phyloP scores from a whole-genome alignment of 345 rosid species.

The Hibiscus mutabilis region DNA sequence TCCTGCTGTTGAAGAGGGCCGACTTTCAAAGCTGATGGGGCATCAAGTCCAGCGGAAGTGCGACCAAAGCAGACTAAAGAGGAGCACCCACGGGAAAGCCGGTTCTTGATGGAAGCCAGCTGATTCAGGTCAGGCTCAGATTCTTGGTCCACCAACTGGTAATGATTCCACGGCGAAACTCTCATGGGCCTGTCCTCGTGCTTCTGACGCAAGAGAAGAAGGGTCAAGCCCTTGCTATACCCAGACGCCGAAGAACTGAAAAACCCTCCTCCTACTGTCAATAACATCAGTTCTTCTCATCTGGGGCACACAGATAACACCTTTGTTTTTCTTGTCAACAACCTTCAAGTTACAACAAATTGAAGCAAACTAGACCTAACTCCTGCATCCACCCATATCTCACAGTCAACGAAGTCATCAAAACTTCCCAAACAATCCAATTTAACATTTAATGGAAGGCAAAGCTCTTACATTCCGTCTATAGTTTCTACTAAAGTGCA shows the following conservation, averaged over 20 bases:
- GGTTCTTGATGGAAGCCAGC: slow-evolving; percentile 89
- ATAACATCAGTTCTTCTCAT: slow-evolving; percentile 92
- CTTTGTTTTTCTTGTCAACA: slow-evolving; percentile 17
- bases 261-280: slow-evolving; percentile 94
- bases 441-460: background rate
- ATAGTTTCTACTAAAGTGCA: slow-evolving; percentile 2
- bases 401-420: slow-evolving; percentile 23
- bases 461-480: background rate
- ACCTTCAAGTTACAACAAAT: slow-evolving; percentile 16
- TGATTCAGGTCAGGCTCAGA: slow-evolving; percentile 57
- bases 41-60: slow-evolving; percentile 74
- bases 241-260: slow-evolving; percentile 97
- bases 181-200: slow-evolving; percentile 86
- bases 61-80: slow-evolving; percentile 86
- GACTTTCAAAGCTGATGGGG: slow-evolving; percentile 66
- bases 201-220: slow-evolving; percentile 79
- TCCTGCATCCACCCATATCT: slow-evolving; percentile 20
- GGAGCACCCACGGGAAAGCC: slow-evolving; percentile 79
- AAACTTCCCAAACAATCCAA: slow-evolving; percentile 1
- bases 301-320: slow-evolving; percentile 33
- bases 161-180: slow-evolving; percentile 88
- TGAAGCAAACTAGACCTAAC: slow-evolving; percentile 12
- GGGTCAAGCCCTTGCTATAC: slow-evolving; percentile 81
- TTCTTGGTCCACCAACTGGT: slow-evolving; percentile 89
- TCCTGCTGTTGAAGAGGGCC: slow-evolving; percentile 69